Evolutionary conservation across 805 yeast species (phyloP).

Genomic region (Cyberlindnera japonica): DNA sequence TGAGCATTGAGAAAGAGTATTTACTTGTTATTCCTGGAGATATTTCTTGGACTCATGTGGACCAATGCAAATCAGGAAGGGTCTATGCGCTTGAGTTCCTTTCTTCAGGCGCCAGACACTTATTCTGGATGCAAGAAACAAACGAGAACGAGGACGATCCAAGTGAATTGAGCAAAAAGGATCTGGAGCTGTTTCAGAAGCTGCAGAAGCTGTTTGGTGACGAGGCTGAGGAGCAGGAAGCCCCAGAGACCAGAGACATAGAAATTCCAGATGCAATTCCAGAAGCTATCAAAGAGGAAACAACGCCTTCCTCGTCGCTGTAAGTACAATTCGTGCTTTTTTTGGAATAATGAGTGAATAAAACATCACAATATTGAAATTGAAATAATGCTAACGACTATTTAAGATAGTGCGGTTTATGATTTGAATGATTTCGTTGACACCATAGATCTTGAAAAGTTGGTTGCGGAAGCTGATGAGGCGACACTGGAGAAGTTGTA

Average conservation of each 20-base stretch:
- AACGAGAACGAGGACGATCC: constrained; percentile 61
- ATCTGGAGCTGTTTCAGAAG: constrained; percentile 44
- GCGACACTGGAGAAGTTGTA: constrained; percentile 35
- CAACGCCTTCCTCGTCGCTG: constrained; percentile 8
- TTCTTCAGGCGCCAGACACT: constrained; percentile 53
- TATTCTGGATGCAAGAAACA: constrained; percentile 73
- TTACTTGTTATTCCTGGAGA: constrained; percentile 81
- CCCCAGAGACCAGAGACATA: constrained; percentile 29
- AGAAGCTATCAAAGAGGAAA: constrained; percentile 7
- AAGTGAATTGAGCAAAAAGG: constrained; percentile 54
- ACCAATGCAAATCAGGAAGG: constrained; percentile 71
- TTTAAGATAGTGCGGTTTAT: constrained; percentile 18
- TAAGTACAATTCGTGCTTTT: constrained; percentile 9
- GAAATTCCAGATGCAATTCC: constrained; percentile 10
- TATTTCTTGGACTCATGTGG: constrained; percentile 68
- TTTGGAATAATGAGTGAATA: too few relatives aligned
- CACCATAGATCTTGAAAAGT: constrained; percentile 10
- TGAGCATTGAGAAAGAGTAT: constrained; percentile 50
- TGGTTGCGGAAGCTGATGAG: constrained; percentile 25
- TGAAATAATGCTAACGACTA: constrained; percentile 11
- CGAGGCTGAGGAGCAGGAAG: constrained; percentile 39
- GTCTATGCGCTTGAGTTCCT: constrained; percentile 65
- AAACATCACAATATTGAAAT: neutral
- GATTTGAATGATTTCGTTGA: constrained; percentile 20
- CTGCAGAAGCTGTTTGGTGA: constrained; percentile 45